Base-by-base conservation (phyloP, 1,284 basidiomycete genomes). In the Apiotrichum sp. region DNA sequence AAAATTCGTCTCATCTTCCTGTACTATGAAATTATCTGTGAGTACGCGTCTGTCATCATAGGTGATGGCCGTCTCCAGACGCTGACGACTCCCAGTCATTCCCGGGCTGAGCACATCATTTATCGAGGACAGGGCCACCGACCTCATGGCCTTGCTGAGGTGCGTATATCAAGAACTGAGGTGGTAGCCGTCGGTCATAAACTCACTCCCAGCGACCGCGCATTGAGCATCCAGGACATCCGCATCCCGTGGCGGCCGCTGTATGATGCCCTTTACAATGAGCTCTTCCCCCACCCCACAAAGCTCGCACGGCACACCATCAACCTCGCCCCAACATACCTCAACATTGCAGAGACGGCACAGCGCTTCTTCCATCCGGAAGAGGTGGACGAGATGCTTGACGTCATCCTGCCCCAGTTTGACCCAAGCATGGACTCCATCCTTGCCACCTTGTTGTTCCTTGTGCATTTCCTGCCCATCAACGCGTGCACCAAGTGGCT, bases 301-400 rank as follows among this genome's bases (percentile, higher is more conserved):
- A 87, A 89, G 70, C 89, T 88, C 58, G 86, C 89, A 73, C 85
- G 88, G 66, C 87, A 83, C 84, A 84, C 69, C 59, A 82, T 79
- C 42, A 59, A 62, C 53, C 67, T 69, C n/a, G 65, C 66, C n/a
- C 63, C 65, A 6, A 61, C 63, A 59, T 86, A 92, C 79, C 86
- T 91, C 32, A 89, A 88, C 69, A 82, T 97, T 58, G 88, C 91
- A 38, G 87, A 91, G 63, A 82, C 82, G 63, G 82, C 84, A 41
- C 86, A 88, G 63, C 81, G 88, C 45, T 97, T 97, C 81, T 98
- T 93, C 76, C 86, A 93, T 64, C 88, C 93, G 8, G 83, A 85
- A 51, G 88, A 91, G 49, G 87, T 88, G 47, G 85, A 89, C 63
- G 88, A 89, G 62, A 98, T 98, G 89, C 84, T 98, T 32, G 80